A percentile compares a stretch with the other conserved stretches of the same genome.
Conservation (phyloP, 345 rosid species). For the Jatropha curcas region DNA sequence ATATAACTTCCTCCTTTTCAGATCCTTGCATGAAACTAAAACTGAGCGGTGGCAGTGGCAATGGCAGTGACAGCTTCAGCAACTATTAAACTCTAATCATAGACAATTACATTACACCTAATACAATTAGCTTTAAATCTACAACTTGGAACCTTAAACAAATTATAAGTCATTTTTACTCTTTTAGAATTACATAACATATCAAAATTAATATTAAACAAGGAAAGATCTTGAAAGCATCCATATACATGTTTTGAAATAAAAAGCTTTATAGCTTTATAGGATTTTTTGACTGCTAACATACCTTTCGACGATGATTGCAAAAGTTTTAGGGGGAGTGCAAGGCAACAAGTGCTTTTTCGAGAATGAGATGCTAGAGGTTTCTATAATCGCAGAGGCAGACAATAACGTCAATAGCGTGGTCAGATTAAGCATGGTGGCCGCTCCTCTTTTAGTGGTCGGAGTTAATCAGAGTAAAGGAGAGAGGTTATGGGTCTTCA, state of each 20-base stretch:
- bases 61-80: no score
- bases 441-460: no score
- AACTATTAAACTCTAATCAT: constrained; percentile 94
- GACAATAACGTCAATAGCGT: constrained; percentile 75
- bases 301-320: constrained; percentile 78
- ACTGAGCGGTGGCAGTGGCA: no score
- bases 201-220: constrained; percentile 84
- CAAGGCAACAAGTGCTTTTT: constrained; percentile 66
- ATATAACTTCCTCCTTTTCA: no score
- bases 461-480: no score
- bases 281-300: constrained; percentile 68
- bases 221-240: constrained; percentile 63
- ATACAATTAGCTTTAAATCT: constrained; percentile 70
- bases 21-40: no score
- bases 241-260: constrained; percentile 84
- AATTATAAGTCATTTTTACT: constrained; percentile 69
- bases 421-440: constrained; percentile 70
- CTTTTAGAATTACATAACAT: constrained; percentile 65
- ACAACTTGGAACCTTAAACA: constrained; percentile 61
- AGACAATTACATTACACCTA: constrained; percentile 71
- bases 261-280: constrained; percentile 66
- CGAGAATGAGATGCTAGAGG: constrained; percentile 55
- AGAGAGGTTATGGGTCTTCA: no score
- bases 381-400: constrained; percentile 61
- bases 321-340: constrained; percentile 63